These are phyloP conservation scores for Hepatocystis sp. DNA, from an alignment of 169 alveolate genomes.

Conservation along the genomic window DNA sequence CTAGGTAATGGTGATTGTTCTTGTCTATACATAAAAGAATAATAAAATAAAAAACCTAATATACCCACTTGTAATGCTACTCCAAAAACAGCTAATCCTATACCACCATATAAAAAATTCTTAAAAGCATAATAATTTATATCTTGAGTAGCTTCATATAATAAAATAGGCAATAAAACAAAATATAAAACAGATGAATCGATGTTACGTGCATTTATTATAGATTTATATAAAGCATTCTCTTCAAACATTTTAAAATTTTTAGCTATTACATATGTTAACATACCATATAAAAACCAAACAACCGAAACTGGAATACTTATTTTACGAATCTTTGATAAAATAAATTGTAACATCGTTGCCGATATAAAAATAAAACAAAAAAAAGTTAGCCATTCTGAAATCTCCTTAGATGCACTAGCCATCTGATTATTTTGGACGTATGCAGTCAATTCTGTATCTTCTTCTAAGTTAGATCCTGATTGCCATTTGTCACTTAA, in stretches of 20 bases:
- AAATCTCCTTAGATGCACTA: slow-evolving; percentile 75
- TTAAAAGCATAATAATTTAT: slow-evolving; percentile 90
- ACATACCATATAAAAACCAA: slow-evolving; percentile 85
- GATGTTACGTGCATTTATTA: slow-evolving; percentile 78
- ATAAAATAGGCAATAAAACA: slow-evolving; percentile 87
- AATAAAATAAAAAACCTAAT: slow-evolving; percentile 86
- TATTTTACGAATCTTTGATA: slow-evolving; percentile 81
- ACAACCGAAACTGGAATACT: slow-evolving; percentile 85
- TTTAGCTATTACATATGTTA: slow-evolving; percentile 78
- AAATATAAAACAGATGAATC: slow-evolving; percentile 87
- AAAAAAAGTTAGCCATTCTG: slow-evolving; percentile 76
- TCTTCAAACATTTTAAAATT: slow-evolving; percentile 68
- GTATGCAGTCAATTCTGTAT: too few species aligned
- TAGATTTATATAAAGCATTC: slow-evolving; percentile 73
- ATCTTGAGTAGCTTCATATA: slow-evolving; percentile 91
- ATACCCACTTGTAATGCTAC: slow-evolving; percentile 84
- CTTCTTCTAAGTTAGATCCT: too few species aligned
- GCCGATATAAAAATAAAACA: slow-evolving; percentile 82
- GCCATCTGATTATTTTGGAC: slow-evolving; percentile 49
- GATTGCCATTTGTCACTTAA: too few species aligned
- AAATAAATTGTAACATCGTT: slow-evolving; percentile 81
- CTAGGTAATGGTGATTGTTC: slow-evolving; percentile 78
- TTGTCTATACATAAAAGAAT: slow-evolving; percentile 77
- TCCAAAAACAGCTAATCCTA: slow-evolving; percentile 88
- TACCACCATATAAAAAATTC: slow-evolving; percentile 87